Evolutionary conservation across 768 basidiomycete species (phyloP).

Genomic region (Gloeostereum incarnatum): DNA sequence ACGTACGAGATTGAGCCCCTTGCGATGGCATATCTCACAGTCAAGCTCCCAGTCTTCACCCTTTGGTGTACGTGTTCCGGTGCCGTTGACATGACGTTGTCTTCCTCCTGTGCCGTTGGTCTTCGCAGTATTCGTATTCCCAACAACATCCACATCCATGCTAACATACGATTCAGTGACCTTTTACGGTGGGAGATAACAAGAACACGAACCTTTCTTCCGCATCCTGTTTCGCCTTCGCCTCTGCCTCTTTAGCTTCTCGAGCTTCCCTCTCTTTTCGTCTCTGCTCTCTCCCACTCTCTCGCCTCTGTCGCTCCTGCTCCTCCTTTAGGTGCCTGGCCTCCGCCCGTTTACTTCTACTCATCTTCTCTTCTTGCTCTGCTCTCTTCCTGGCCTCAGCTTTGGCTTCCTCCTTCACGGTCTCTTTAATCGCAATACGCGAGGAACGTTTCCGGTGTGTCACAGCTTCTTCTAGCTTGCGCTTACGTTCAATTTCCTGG

Average conservation of each 20-base stretch:
- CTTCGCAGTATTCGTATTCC: too few relatives aligned
- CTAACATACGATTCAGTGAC: slow-evolving; percentile 3
- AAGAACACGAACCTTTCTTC: slow-evolving; percentile 2
- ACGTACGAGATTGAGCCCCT: slow-evolving; percentile 66
- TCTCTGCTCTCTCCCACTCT: slow-evolving; percentile 50
- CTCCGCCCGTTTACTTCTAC: slow-evolving; percentile 51
- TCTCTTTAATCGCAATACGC: slow-evolving; percentile 76
- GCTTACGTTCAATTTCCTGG: slow-evolving; percentile 56
- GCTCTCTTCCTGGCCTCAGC: slow-evolving; percentile 46
- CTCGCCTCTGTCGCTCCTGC: slow-evolving; percentile 39
- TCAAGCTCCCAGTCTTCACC: slow-evolving; percentile 78
- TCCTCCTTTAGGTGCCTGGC: slow-evolving; percentile 50
- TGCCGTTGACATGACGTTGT: slow-evolving; percentile 16
- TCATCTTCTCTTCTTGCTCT: slow-evolving; percentile 61
- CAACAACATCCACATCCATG: slow-evolving; percentile 7
- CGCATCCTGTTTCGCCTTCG: slow-evolving; percentile 18
- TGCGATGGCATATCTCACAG: slow-evolving; percentile 76
- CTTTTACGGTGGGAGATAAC: background rate
- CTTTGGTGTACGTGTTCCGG: slow-evolving; percentile 42
- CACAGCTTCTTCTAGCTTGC: slow-evolving; percentile 62
- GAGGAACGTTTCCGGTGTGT: slow-evolving; percentile 87
- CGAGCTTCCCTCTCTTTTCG: slow-evolving; percentile 36
- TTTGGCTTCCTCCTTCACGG: slow-evolving; percentile 66
- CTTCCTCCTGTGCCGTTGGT: too few relatives aligned
- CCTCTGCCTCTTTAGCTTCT: slow-evolving; percentile 20